Evolutionary conservation across 371 early-diverging fungal species (phyloP).

Genomic region (Sporodiniella umbellata): DNA sequence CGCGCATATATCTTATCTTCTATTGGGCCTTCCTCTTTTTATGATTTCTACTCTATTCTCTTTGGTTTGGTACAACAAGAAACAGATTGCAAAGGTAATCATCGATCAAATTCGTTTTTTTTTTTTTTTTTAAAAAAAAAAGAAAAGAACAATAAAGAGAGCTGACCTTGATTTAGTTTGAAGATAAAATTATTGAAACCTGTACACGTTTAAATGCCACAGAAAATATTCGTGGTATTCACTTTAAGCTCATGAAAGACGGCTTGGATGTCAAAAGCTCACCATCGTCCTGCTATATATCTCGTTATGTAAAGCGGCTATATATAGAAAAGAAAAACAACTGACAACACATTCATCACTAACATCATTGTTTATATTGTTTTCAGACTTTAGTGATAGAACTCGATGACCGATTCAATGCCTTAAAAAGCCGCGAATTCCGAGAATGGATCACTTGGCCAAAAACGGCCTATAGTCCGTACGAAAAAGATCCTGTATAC

Average conservation of each 20-base stretch:
- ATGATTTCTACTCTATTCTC: constrained; percentile 19
- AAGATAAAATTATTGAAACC: constrained; percentile 29
- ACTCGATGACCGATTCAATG: constrained; percentile 35
- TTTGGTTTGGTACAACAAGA: constrained; percentile 22
- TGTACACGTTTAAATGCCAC: constrained; percentile 46
- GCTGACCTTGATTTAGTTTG: constrained; percentile 30
- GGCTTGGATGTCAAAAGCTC: constrained; percentile 11
- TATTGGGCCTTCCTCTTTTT: constrained; percentile 20
- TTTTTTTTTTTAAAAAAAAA: not conserved
- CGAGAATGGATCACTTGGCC: constrained; percentile 10
- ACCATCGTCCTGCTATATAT: constrained; percentile 3
- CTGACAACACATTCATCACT: too few relatives aligned
- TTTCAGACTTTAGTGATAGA: constrained; percentile 31
- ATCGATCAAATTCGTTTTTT: not conserved
- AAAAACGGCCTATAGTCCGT: constrained; percentile 4
- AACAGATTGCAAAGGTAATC: constrained; percentile 22
- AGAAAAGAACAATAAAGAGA: not conserved
- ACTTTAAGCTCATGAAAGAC: constrained; percentile 36
- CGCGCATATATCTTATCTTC: constrained; percentile 7
- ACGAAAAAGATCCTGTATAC: constrained; percentile 4
- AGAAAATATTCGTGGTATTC: constrained; percentile 47
- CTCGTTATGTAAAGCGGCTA: constrained; percentile 16
- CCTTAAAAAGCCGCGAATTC: constrained; percentile 25
- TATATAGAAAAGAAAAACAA: too few relatives aligned
- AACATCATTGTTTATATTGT: constrained; percentile 1